Evolutionary conservation across 2,329 filamentous ascomycete species (phyloP).

Genomic region (Colletotrichum sp.): DNA sequence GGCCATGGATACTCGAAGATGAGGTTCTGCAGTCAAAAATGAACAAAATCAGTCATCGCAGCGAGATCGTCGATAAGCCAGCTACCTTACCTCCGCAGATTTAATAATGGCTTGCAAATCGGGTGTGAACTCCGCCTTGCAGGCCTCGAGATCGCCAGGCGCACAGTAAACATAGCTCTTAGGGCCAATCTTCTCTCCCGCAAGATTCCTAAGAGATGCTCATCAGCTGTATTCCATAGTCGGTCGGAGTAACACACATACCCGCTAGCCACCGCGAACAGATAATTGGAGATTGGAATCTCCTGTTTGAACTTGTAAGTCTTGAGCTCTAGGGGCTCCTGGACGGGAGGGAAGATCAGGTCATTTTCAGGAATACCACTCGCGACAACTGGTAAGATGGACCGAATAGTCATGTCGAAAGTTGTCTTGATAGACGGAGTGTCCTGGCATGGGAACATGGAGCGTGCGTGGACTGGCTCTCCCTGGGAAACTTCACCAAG

Average conservation of each 20-base stretch:
- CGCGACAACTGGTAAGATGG: conserved; percentile 84
- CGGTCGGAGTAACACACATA: neutral
- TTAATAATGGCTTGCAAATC: conserved; percentile 93
- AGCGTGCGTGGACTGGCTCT: conserved; percentile 93
- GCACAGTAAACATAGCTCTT: conserved; percentile 85
- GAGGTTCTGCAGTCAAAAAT: conserved; percentile 43
- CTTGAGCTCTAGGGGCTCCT: neutral
- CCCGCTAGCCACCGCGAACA: conserved; percentile 78
- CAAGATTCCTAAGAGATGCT: conserved; percentile 73
- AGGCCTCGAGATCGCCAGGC: conserved; percentile 81
- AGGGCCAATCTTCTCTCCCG: conserved; percentile 82
- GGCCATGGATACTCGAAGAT: conserved; percentile 93
- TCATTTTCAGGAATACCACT: conserved; percentile 68
- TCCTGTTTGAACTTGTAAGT: conserved; percentile 84
- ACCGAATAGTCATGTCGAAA: conserved; percentile 86
- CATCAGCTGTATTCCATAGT: neutral
- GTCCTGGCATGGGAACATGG: conserved; percentile 94
- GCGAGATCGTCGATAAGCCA: neutral
- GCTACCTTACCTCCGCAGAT: conserved; percentile 64
- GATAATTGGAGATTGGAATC: conserved; percentile 90
- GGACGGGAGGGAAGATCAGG: neutral
- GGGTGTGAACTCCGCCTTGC: conserved; percentile 89
- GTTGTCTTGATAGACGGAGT: conserved; percentile 96
- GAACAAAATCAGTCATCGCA: neutral
- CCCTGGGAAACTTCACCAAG: conserved; percentile 74